Base-by-base conservation (phyloP, 495 filamentous ascomycete genomes). In the Hyaloscypha bicolor region DNA sequence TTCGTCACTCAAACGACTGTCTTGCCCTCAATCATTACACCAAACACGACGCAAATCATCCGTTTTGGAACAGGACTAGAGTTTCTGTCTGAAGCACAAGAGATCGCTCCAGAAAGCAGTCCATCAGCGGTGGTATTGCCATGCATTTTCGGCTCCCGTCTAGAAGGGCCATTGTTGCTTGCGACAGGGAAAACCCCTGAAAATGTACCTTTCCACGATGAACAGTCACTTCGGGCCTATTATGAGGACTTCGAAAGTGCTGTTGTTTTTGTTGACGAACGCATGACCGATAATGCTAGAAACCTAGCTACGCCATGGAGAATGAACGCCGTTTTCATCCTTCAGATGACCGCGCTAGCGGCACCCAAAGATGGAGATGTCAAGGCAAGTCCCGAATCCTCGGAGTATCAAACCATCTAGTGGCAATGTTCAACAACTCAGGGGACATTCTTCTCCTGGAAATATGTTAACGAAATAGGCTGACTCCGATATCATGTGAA, bases 211-310 rank as follows among this genome's bases (percentile, higher is more conserved):
- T 68, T 68, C 53, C 14, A 14, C 33, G 29, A 59, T 16, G 60
- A 68, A 59, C 8, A 9, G n/a, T 29, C 33, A 35, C 60, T 68
- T 9, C 60, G 53, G 8, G 33, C 16, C 52, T 68, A 68, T 52
- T 68, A 68, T 53, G 25, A 45, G 8, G 51, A 61, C 62, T 32
- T 71, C 52, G 39, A 66, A 22, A 69, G 30, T 42, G 64, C 62
- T 37, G 63, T 73, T 9, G 68, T 74, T 22, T 48, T 74, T 59
- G 71, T 69, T 22, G 64, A 74, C 45, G 73, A 73, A 32, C 62
- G 63, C 55, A 74, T 74, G 73, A 71, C 73, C 12, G 73, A 74
- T 51, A 74, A 71, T 67, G 65, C 73, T 32, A 61, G 73, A 8
- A 74, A 73, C 37, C 68, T 74, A 11, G 71, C 73, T 58, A 51